Percentiles rank a stretch among this genome's conserved stretches.
phyloP scores from a whole-genome alignment of 2,329 filamentous ascomycete species.

The Bipolaris cookei region DNA sequence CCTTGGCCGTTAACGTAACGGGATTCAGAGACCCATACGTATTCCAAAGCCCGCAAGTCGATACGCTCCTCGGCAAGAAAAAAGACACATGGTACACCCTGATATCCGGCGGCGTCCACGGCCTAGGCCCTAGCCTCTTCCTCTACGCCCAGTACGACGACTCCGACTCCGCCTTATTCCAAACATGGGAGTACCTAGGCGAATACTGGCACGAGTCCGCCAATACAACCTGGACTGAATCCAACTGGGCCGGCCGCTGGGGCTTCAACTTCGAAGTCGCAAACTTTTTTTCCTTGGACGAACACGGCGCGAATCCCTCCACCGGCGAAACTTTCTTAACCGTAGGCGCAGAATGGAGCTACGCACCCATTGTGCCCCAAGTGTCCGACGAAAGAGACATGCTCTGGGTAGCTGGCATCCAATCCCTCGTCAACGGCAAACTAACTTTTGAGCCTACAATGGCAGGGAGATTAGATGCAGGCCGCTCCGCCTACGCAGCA shows the following conservation, averaged over 20 bases:
- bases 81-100: constrained; percentile 50
- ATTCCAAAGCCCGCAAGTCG: constrained; percentile 50
- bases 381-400: constrained; percentile 51
- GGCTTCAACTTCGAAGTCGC: constrained; percentile 56
- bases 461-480: constrained; percentile 53
- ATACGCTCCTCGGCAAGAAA: constrained; percentile 42
- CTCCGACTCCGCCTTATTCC: constrained; percentile 40
- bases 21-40: constrained; percentile 55
- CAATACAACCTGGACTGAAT: constrained; percentile 32
- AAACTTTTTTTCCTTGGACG: constrained; percentile 53
- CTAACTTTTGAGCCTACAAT: constrained; percentile 49
- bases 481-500: constrained; percentile 53
- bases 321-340: constrained; percentile 52
- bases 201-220: constrained; percentile 52
- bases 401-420: constrained; percentile 52
- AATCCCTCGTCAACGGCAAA: constrained; percentile 38
- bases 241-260: constrained; percentile 33
- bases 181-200: constrained; percentile 49
- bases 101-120: constrained; percentile 52
- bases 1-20: constrained; percentile 52
- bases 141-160: constrained; percentile 49
- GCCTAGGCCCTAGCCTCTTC: constrained; percentile 48
- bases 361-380: constrained; percentile 49
- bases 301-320: constrained; percentile 47
- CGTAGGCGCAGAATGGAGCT: constrained; percentile 54